Evolutionary conservation across 2,329 filamentous ascomycete genomes (phyloP), one percentile per base, ranked within the genome.

Genomic region (Lecanicillium sp.): DNA sequence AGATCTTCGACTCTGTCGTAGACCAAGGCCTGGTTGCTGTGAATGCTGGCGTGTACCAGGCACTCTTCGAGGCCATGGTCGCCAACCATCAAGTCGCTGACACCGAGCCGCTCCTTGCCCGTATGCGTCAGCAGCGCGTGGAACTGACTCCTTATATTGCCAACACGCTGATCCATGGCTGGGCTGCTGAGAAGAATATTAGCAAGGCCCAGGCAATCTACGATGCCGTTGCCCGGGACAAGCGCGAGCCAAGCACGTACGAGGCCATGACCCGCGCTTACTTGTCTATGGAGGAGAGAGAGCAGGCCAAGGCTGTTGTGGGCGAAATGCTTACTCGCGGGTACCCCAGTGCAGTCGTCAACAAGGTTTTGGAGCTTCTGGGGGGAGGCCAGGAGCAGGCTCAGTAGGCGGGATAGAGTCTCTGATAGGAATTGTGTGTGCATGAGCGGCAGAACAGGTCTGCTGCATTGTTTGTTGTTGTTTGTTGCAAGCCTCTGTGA

Each of bases 201-300:
- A 63, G 67, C 43, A 89, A 87, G 61, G 85, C 88, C 14, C 78
- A 81, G 54, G 66, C 73, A 17, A 80, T 95, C 45, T 98, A 94
- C 57, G 74, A 84, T 43, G 71, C 75, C n/a, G 80, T 98, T 4
- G 76, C 80, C 8, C 73, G 78, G 19, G 75, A 80, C 39, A 88
- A 82, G 65, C 81, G 92, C 41, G 92, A 98, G 67, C 92, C 92
- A 4, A 95, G 88, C 68, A 98, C 92, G 4, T 98, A 98, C 60
- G 92, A 98, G 65, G 89, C 90, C 29, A 98, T 98, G 92, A 95
- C 89, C 5, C 77, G 92, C 33, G 92, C 92, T 1, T 95, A 83
- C 63, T 76, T 98, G 39, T 80, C 87, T 9, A 83, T 83, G 4
- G 86, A 94, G 56, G 79, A 94, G 56, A 80, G 85, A 25, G 73